Percentiles rank a stretch among this genome's conserved stretches.
Conservation (phyloP, 2,329 filamentous ascomycete species). For the Pezicula radicicola region DNA sequence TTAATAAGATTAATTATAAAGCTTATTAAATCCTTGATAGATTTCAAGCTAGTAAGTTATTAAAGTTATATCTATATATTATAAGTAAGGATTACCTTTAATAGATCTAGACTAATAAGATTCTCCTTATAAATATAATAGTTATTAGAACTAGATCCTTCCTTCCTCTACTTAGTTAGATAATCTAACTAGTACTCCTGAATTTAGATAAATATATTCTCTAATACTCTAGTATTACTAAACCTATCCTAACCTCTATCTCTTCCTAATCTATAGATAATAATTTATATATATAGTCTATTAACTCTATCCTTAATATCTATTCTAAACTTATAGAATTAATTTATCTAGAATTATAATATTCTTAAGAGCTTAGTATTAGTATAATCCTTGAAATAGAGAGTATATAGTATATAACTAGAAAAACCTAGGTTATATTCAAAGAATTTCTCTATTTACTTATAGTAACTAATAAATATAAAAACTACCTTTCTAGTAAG, state of each 20-base stretch:
- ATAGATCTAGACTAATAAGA: slow-evolving; percentile 67
- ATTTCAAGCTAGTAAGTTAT: slow-evolving; percentile 52
- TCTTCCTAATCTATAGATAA: slow-evolving; percentile 56
- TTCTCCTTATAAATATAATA: slow-evolving; percentile 63
- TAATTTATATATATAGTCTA: slow-evolving; percentile 64
- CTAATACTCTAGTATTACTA: slow-evolving; percentile 67
- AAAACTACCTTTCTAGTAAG: slow-evolving; percentile 67
- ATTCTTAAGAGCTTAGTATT: slow-evolving; percentile 64
- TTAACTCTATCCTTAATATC: slow-evolving; percentile 53
- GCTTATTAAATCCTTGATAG: slow-evolving; percentile 60
- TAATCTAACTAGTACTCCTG: slow-evolving; percentile 56
- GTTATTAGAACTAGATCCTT: slow-evolving; percentile 45
- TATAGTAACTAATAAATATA: slow-evolving; percentile 69
- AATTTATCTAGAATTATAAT: slow-evolving; percentile 49
- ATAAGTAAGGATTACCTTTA: slow-evolving; percentile 45
- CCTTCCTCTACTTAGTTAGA: slow-evolving; percentile 43
- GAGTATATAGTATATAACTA: slow-evolving; percentile 62
- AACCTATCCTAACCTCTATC: slow-evolving; percentile 65
- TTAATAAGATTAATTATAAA: slow-evolving; percentile 58
- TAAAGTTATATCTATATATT: slow-evolving; percentile 57
- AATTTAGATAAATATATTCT: slow-evolving; percentile 57
- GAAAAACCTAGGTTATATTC: slow-evolving; percentile 69
- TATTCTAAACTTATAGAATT: slow-evolving; percentile 52
- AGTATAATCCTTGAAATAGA: slow-evolving; percentile 68
- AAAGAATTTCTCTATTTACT: slow-evolving; percentile 75